These are phyloP conservation scores for Puccinia brachypodii DNA, from an alignment of 1,284 basidiomycete genomes.

Conservation along the genomic window DNA sequence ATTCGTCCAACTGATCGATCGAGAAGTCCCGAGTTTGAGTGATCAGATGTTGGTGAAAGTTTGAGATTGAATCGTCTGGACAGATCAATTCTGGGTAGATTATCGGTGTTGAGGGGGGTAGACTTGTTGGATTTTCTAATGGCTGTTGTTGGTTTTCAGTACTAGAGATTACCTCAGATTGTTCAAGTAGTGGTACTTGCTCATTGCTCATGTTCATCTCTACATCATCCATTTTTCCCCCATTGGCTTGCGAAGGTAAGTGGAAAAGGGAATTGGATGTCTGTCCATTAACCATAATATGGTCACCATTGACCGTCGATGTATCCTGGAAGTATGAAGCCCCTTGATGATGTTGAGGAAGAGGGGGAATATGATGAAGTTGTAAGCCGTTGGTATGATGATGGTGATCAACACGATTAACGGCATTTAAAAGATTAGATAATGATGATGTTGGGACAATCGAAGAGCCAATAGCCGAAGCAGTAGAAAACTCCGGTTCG, in stretches of 20 bases:
- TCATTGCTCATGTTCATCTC: neutral
- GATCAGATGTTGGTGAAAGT: neutral
- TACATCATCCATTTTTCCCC: neutral
- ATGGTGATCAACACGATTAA: too few relatives aligned
- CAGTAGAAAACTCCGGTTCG: conserved; percentile 4
- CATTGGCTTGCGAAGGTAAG: neutral
- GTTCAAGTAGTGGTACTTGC: too few relatives aligned
- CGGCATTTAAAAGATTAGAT: neutral
- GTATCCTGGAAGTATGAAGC: neutral
- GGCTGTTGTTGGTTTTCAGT: too few relatives aligned
- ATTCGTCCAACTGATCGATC: conserved; percentile 88
- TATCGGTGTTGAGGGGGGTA: neutral
- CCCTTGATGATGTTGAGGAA: neutral
- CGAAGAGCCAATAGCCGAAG: neutral
- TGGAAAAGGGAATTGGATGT: neutral
- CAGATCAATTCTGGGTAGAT: conserved; percentile 59
- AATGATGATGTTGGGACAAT: neutral
- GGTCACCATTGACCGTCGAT: neutral
- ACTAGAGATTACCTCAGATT: neutral
- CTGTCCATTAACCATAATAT: neutral
- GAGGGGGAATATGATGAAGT: too few relatives aligned
- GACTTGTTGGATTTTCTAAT: neutral
- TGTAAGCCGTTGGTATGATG: neutral
- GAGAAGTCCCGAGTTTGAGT: conserved; percentile 6
- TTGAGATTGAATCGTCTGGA: conserved; percentile 64